These are phyloP conservation scores for Sugiyamaella floridensis DNA, from an alignment of 805 yeast species.

Conservation along the genomic window DNA sequence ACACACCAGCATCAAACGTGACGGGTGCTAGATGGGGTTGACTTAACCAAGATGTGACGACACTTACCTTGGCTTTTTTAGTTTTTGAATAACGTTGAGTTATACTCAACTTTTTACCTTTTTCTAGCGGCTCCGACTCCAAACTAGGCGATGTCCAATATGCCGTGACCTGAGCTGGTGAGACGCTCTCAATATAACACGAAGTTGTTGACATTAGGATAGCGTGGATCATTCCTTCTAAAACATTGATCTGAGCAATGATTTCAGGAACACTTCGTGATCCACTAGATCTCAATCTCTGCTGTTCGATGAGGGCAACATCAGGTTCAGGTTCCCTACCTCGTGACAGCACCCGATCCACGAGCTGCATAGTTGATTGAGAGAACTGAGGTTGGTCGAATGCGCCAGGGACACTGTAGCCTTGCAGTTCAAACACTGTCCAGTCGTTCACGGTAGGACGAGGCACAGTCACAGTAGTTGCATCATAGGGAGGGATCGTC, in stretches of 20 bases:
- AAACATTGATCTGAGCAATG: slow-evolving; percentile 45
- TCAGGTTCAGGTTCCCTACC: slow-evolving; percentile 28
- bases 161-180: slow-evolving; percentile 21
- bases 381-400: slow-evolving; percentile 27
- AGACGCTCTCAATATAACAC: slow-evolving; percentile 18
- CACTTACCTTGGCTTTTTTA: slow-evolving; percentile 19
- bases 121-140: neutral
- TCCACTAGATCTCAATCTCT: slow-evolving; percentile 46
- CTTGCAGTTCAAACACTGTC: slow-evolving; percentile 11
- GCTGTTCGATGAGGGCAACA: slow-evolving; percentile 47
- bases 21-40: neutral
- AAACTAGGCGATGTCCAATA: slow-evolving; percentile 19
- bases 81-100: slow-evolving; percentile 17
- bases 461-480: neutral
- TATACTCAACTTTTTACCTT: slow-evolving; percentile 1
- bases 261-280: slow-evolving; percentile 43
- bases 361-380: slow-evolving; percentile 17
- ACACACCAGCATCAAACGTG: neutral
- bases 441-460: slow-evolving; percentile 12
- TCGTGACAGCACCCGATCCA: slow-evolving; percentile 3
- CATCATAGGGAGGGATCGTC: slow-evolving; percentile 2
- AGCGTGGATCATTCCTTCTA: slow-evolving; percentile 45
- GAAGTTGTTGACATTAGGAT: slow-evolving; percentile 16
- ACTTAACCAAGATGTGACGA: slow-evolving; percentile 19
- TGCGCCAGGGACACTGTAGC: slow-evolving; percentile 7